Conservation (phyloP, 2,329 filamentous ascomycete genomes). For the Fusarium udum region DNA sequence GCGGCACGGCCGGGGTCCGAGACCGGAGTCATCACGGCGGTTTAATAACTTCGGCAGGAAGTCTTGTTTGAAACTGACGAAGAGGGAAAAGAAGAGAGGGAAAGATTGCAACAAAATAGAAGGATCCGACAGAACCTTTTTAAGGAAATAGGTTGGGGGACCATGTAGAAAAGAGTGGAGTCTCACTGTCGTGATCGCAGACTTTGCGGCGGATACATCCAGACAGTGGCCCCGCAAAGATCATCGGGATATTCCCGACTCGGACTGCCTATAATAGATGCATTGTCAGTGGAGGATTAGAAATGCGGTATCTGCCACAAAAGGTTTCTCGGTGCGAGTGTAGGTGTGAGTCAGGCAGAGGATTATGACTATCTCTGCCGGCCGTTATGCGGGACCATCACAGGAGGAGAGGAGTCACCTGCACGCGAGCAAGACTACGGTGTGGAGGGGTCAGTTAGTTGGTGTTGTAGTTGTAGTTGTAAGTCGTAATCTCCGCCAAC, state of each 20-base stretch:
- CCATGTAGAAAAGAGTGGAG: slow-evolving; percentile 28
- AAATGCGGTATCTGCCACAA: slow-evolving; percentile 1
- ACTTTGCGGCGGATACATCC: slow-evolving; percentile 17
- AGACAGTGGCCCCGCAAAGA: slow-evolving; percentile 29
- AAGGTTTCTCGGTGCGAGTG: slow-evolving; percentile 8
- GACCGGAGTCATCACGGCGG: slow-evolving; percentile 14
- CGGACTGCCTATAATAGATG: slow-evolving; percentile 13
- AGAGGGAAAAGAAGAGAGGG: background rate
- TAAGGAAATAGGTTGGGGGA: slow-evolving; percentile 13
- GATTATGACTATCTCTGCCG: background rate
- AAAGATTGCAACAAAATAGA: background rate
- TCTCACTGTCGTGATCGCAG: slow-evolving; percentile 41
- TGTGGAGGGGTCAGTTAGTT: background rate
- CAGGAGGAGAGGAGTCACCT: slow-evolving; percentile 18
- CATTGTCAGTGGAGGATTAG: background rate
- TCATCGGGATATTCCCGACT: slow-evolving; percentile 15
- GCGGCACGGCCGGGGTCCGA: slow-evolving; percentile 5
- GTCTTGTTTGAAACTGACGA: background rate
- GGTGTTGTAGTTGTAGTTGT: background rate
- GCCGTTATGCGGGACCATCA: background rate
- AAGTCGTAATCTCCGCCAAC: background rate
- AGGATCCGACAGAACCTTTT: background rate
- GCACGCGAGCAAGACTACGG: slow-evolving; percentile 4
- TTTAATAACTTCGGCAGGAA: background rate
- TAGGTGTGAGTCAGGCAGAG: background rate